Percentiles rank a stretch among this genome's conserved stretches.
Evolutionary conservation across 805 yeast species (phyloP).

Genomic region (Starmerella vitae): DNA sequence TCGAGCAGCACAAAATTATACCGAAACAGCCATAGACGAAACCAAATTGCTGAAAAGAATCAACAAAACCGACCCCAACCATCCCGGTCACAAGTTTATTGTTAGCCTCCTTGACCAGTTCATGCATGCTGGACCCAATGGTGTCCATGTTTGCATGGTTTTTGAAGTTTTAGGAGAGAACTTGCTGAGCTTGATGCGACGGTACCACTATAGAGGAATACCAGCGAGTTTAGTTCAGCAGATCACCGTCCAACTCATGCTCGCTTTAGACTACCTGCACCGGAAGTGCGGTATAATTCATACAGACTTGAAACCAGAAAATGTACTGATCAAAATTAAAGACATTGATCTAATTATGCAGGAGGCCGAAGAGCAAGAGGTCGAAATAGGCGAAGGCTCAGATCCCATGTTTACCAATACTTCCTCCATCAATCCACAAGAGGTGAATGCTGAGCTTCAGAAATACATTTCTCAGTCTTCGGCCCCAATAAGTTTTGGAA

Average conservation of each 20-base stretch:
- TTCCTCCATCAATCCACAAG: no score
- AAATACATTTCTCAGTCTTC: no score
- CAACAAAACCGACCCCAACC: slow-evolving; percentile 48
- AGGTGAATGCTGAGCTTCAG: no score
- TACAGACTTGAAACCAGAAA: slow-evolving; percentile 63
- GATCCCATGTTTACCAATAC: no score
- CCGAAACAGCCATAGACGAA: slow-evolving; percentile 92
- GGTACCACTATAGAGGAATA: slow-evolving; percentile 66
- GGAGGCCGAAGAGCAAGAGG: slow-evolving; percentile 43
- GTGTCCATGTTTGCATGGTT: slow-evolving; percentile 90
- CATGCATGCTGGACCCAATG: slow-evolving; percentile 78
- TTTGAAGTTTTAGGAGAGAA: slow-evolving; percentile 96
- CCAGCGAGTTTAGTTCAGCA: slow-evolving; percentile 66
- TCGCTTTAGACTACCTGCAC: slow-evolving; percentile 60
- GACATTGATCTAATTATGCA: slow-evolving; percentile 69
- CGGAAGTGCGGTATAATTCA: slow-evolving; percentile 62
- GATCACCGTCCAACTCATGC: slow-evolving; percentile 61
- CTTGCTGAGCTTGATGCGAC: slow-evolving; percentile 64
- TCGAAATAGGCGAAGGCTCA: slow-evolving; percentile 30
- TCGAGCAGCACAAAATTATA: slow-evolving; percentile 75
- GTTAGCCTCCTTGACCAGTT: slow-evolving; percentile 74
- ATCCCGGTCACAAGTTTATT: slow-evolving; percentile 72
- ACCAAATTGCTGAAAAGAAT: slow-evolving; percentile 57
- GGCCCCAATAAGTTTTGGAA: no score
- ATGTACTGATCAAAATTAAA: slow-evolving; percentile 65